Base-by-base conservation (phyloP, 2,329 filamentous ascomycete species). In the Colletotrichum eleusines region DNA sequence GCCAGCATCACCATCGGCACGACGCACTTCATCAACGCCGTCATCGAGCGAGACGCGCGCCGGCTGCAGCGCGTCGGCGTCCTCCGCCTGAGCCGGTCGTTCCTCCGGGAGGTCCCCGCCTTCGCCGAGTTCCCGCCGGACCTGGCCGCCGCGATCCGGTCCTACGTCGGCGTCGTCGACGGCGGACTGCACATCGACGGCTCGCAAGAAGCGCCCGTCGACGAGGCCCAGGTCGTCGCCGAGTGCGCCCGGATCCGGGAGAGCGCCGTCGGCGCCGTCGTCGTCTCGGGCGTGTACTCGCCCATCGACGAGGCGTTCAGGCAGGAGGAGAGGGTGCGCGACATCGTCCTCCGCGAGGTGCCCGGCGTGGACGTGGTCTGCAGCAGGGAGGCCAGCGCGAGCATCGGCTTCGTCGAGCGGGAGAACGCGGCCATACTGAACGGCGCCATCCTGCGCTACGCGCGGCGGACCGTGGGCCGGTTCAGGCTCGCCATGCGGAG, bases 361-460 rank as follows among this genome's bases (percentile, higher is more conserved):
- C 81, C 82, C 0, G 82, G 77, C 0, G 80, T 77, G 59, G 81
- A 87, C 63, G 80, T 89, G 3, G 84, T 88, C 3, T 82, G 82
- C 61, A 87, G 86, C 12, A 84, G 84, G 60, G 84, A 86, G 18
- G 84, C 88, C 2, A 86, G 85, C 18, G 88, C 84, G 72, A 72
- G 66, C 28, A 77, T 87, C 14, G 87, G 81, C 48, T 88, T 89
- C 63, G 78, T 90, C 9, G 89, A 90, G 78, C 83, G 90, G 46
- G 90, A 91, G 76, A 91, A 91, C 74, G 89, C 89, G 0, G 85
- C 88, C 2, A 89, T 91, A 23, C 80, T 92, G 26, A 91, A 92
- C 73, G 89, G 89, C 0, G 85, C 88, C 2, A 89, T 91, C 42
- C 79, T 90, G 14, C 76, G 82, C 0, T 72, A 72, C 38, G 69